These are phyloP conservation scores for Alternaria sp. DNA, from an alignment of 2,329 filamentous ascomycete genomes.

Conservation along the genomic window DNA sequence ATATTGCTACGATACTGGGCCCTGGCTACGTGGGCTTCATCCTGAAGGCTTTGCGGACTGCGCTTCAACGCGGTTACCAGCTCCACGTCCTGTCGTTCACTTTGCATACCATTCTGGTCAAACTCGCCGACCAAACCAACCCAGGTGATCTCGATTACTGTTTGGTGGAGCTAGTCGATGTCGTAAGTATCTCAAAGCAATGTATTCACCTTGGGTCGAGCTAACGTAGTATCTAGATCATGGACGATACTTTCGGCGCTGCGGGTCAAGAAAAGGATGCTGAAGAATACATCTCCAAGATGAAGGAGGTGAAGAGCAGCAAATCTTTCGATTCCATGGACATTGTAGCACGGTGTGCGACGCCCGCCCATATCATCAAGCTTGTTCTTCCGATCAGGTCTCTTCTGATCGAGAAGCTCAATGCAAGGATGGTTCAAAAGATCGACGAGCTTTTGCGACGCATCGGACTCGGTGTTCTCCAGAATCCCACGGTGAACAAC, in stretches of 20 bases:
- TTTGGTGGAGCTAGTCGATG: slow-evolving; percentile 74
- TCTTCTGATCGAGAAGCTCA: slow-evolving; percentile 82
- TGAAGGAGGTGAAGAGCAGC: slow-evolving; percentile 97
- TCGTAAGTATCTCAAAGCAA: slow-evolving; percentile 52
- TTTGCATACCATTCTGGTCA: slow-evolving; percentile 86
- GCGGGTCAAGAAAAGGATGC: slow-evolving; percentile 96
- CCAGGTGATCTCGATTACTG: slow-evolving; percentile 92
- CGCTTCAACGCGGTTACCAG: slow-evolving; percentile 86
- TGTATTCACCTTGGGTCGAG: background rate
- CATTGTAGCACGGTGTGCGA: slow-evolving; percentile 81
- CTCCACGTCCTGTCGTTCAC: slow-evolving; percentile 95
- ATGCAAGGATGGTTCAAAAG: slow-evolving; percentile 82
- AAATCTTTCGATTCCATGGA: slow-evolving; percentile 99
- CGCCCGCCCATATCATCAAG: slow-evolving; percentile 73
- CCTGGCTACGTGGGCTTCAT: slow-evolving; percentile 87
- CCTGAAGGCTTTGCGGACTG: slow-evolving; percentile 85
- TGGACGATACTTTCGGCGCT: slow-evolving; percentile 96
- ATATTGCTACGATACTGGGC: slow-evolving; percentile 82
- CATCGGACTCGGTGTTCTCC: slow-evolving; percentile 80
- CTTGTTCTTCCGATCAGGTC: slow-evolving; percentile 80
- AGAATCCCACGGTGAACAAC: slow-evolving; percentile 79
- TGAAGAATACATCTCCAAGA: slow-evolving; percentile 91
- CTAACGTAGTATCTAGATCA: slow-evolving; percentile 56
- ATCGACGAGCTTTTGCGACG: slow-evolving; percentile 87
- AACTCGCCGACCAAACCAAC: slow-evolving; percentile 72